Conservation (phyloP, 768 basidiomycete species). For the Myochromella boudieri region DNA sequence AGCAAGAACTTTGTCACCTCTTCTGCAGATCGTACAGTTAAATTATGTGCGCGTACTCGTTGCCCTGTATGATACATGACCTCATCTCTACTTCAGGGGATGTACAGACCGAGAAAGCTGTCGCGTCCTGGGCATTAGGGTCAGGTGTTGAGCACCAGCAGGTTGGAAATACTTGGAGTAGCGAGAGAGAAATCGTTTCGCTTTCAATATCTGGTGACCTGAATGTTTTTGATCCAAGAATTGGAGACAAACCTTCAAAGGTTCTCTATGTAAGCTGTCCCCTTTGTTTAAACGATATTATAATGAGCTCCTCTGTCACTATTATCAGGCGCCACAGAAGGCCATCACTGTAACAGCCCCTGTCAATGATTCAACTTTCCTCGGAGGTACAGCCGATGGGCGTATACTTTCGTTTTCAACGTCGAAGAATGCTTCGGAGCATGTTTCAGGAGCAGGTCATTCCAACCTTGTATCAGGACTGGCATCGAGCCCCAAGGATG, state of each 20-base stretch:
- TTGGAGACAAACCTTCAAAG: constrained; percentile 56
- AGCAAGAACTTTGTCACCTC: constrained; percentile 77
- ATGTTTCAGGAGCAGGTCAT: constrained; percentile 66
- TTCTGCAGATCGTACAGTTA: constrained; percentile 84
- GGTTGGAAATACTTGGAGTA: constrained; percentile 85
- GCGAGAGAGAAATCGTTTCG: constrained; percentile 69
- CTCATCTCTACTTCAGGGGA: constrained; percentile 59
- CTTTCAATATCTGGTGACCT: constrained; percentile 82
- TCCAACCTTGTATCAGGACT: constrained; percentile 68
- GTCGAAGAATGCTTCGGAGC: constrained; percentile 40
- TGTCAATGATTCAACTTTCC: constrained; percentile 56
- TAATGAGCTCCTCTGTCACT: background rate
- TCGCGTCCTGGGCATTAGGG: constrained; percentile 72
- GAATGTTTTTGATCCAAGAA: constrained; percentile 78
- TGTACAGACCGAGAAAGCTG: constrained; percentile 64
- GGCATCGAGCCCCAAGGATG: constrained; percentile 43
- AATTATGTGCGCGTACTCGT: constrained; percentile 61
- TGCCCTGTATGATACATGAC: background rate
- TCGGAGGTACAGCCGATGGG: constrained; percentile 81
- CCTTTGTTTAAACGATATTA: background rate
- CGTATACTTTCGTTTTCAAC: constrained; percentile 66
- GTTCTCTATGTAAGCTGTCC: constrained; percentile 53
- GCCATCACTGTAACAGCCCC: constrained; percentile 66
- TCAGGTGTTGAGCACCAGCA: constrained; percentile 80
- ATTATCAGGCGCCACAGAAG: constrained; percentile 72